Conservation (phyloP, 2,329 filamentous ascomycete species). For the Aspergillus proliferans region DNA sequence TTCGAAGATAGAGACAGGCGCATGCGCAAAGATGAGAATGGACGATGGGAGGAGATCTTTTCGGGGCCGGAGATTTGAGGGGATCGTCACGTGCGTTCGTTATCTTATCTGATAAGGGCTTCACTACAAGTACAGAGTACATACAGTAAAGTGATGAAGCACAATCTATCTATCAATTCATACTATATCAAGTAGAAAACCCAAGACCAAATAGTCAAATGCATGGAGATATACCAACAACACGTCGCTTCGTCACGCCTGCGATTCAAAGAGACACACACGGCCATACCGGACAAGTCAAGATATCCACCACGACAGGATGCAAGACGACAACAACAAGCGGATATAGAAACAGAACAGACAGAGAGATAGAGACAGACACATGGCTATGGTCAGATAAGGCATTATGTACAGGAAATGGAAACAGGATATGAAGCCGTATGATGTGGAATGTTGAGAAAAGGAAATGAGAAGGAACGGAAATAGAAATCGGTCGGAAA, state of each 20-base stretch:
- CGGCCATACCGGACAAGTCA: constrained; percentile 11
- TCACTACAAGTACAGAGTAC: neutral
- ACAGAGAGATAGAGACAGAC: constrained; percentile 8
- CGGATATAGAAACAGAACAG: constrained; percentile 1
- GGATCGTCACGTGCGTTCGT: constrained; percentile 1
- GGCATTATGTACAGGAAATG: too few species aligned
- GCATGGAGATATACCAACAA: constrained; percentile 7
- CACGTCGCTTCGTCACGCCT: constrained; percentile 17
- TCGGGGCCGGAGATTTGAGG: neutral
- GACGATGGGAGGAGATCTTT: neutral
- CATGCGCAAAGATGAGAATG: constrained; percentile 22
- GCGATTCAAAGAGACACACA: constrained; percentile 18
- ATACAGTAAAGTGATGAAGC: neutral
- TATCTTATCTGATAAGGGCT: neutral
- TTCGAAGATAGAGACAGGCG: constrained; percentile 16
- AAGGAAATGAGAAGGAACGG: too few species aligned
- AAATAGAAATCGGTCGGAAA: neutral
- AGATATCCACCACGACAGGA: constrained; percentile 6
- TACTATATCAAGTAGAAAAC: neutral
- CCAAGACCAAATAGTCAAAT: constrained; percentile 1
- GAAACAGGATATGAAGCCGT: too few species aligned
- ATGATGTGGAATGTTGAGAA: too few species aligned
- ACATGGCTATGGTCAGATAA: constrained; percentile 9
- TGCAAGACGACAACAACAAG: constrained; percentile 4
- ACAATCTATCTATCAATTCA: neutral